Conservation (phyloP, 2,329 filamentous ascomycete species). For the Exophiala xenobiotica region DNA sequence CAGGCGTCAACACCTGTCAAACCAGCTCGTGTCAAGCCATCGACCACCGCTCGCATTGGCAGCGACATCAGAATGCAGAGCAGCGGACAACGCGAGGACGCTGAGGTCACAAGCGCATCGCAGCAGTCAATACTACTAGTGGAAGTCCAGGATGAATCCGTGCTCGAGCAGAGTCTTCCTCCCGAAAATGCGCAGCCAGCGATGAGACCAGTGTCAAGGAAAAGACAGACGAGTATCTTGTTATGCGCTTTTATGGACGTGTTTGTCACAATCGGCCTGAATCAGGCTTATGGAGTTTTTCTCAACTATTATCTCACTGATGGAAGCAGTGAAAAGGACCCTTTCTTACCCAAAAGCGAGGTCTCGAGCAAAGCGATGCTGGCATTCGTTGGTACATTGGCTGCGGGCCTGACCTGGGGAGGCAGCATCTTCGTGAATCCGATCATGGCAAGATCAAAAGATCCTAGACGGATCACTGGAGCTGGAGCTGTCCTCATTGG, state of each 20-base stretch:
- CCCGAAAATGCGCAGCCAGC: conserved; percentile 26
- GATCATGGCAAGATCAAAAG: conserved; percentile 45
- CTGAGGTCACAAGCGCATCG: neutral
- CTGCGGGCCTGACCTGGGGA: conserved; percentile 51
- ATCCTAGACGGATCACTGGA: conserved; percentile 42
- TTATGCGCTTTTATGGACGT: conserved; percentile 47
- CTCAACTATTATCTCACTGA: conserved; percentile 48
- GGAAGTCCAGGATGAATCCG: conserved; percentile 12
- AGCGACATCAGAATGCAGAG: neutral
- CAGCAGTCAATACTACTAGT: conserved; percentile 15
- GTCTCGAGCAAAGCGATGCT: conserved; percentile 44
- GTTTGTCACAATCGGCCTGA: conserved; percentile 50
- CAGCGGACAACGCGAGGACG: neutral
- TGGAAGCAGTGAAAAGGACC: conserved; percentile 37
- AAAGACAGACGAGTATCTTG: conserved; percentile 46
- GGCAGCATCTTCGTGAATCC: conserved; percentile 53
- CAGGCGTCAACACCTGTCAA: no score
- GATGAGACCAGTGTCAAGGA: conserved; percentile 39
- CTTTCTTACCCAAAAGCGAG: conserved; percentile 40
- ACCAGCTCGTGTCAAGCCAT: no score
- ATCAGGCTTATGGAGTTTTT: conserved; percentile 52
- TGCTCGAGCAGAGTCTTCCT: conserved; percentile 13
- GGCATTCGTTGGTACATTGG: conserved; percentile 51
- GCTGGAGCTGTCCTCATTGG: conserved; percentile 45
- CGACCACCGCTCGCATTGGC: no score